Percentiles rank a stretch among this genome's conserved stretches.
phyloP scores from a whole-genome alignment of 2,329 filamentous ascomycete genomes.

The Penicillium aurantiogriseum region DNA sequence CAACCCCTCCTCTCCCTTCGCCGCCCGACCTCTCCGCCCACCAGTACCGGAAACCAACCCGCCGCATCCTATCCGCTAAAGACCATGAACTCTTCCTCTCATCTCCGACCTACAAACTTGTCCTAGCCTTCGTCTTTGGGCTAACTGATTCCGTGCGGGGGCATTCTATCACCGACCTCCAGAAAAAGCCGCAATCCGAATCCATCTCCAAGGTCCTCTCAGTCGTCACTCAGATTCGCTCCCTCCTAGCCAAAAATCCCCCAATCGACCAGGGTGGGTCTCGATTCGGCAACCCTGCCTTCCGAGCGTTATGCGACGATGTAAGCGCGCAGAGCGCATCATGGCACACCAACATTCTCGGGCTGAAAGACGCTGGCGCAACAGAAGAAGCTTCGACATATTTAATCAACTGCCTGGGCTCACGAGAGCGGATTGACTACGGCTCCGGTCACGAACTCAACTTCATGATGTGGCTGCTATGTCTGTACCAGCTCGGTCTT shows the following conservation, averaged over 20 bases:
- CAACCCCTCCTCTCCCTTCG: slow-evolving; percentile 70
- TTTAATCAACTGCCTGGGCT: slow-evolving; percentile 79
- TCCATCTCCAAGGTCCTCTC: slow-evolving; percentile 63
- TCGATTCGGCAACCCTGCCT: slow-evolving; percentile 91
- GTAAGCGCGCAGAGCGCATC: slow-evolving; percentile 39
- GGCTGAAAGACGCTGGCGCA: slow-evolving; percentile 47
- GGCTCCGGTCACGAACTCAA: slow-evolving; percentile 97
- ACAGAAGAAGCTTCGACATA: slow-evolving; percentile 75
- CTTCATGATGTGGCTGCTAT: slow-evolving; percentile 95
- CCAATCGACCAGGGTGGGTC: slow-evolving; percentile 84
- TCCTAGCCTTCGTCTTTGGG: slow-evolving; percentile 81
- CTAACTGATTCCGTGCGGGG: slow-evolving; percentile 76
- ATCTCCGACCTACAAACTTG: slow-evolving; percentile 71
- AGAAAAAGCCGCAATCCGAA: slow-evolving; percentile 49
- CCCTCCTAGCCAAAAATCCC: slow-evolving; percentile 66
- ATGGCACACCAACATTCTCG: slow-evolving; percentile 45
- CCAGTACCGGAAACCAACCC: slow-evolving; percentile 64
- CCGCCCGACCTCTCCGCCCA: slow-evolving; percentile 62
- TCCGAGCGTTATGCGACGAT: slow-evolving; percentile 71
- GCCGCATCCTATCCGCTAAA: slow-evolving; percentile 74
- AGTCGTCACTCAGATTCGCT: slow-evolving; percentile 69
- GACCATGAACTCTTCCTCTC: slow-evolving; percentile 81
- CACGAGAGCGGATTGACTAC: slow-evolving; percentile 85
- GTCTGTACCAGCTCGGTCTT: slow-evolving; percentile 74
- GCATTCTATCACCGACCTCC: slow-evolving; percentile 29